These are phyloP conservation scores for Hypoxylon sp. DNA, from an alignment of 2,329 filamentous ascomycete genomes.

Conservation along the genomic window DNA sequence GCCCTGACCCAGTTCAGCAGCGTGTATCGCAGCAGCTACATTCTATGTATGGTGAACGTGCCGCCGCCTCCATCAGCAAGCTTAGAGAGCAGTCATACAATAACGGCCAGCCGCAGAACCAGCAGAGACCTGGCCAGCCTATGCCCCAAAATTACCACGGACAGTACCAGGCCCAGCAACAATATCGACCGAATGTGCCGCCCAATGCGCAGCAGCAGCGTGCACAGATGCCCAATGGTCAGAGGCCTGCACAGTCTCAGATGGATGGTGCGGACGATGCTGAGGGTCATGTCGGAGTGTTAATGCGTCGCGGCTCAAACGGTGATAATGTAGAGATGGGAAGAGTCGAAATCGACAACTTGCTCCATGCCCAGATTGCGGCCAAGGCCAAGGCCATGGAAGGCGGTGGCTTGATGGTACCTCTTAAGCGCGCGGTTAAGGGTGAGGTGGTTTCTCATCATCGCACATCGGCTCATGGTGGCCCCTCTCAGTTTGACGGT, in stretches of 20 bases:
- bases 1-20: slow-evolving; percentile 62
- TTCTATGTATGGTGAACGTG: slow-evolving; percentile 72
- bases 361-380: slow-evolving; percentile 78
- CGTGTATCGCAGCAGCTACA: slow-evolving; percentile 71
- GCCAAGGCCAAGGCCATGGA: slow-evolving; percentile 78
- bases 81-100: slow-evolving; percentile 59
- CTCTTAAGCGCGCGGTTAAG: slow-evolving; percentile 70
- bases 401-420: slow-evolving; percentile 82
- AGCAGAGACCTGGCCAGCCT: slow-evolving; percentile 48
- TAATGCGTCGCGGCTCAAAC: slow-evolving; percentile 69
- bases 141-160: slow-evolving; percentile 46
- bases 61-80: slow-evolving; percentile 76
- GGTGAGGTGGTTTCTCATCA: slow-evolving; percentile 52
- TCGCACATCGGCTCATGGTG: slow-evolving; percentile 47
- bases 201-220: slow-evolving; percentile 53
- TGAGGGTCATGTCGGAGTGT: slow-evolving; percentile 70
- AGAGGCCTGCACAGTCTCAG: slow-evolving; percentile 67
- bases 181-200: slow-evolving; percentile 46
- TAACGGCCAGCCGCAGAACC: slow-evolving; percentile 48
- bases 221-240: slow-evolving; percentile 59
- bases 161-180: slow-evolving; percentile 53
- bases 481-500: slow-evolving; percentile 72
- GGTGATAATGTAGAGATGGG: slow-evolving; percentile 70
- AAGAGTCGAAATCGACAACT: slow-evolving; percentile 74
- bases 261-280: slow-evolving; percentile 81